Conservation (phyloP, 257 asterid species). For the Cordia subcordata region DNA sequence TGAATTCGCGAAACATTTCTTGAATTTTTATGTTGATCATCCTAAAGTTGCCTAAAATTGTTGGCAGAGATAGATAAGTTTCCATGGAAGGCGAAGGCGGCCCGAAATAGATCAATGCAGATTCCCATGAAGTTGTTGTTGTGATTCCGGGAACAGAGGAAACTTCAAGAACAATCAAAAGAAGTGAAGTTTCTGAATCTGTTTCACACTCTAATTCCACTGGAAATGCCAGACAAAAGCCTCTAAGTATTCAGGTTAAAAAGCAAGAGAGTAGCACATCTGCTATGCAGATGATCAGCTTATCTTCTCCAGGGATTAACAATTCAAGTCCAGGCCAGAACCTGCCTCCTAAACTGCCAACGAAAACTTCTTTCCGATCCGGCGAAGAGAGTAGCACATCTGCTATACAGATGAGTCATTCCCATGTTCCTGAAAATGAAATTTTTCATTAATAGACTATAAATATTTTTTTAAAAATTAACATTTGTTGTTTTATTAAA, state of each 20-base stretch:
- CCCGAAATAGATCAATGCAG: constrained; percentile 20
- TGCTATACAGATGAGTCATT: too few species aligned
- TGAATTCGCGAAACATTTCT: too few species aligned
- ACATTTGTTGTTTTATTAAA: too few species aligned
- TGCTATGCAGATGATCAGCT: constrained; percentile 8
- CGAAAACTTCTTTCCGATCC: constrained; percentile 14
- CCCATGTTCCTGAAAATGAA: constrained; percentile 35
- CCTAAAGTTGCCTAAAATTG: too few species aligned
- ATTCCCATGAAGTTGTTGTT: constrained; percentile 40
- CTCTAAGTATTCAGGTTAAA: constrained; percentile 15
- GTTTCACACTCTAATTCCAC: neutral
- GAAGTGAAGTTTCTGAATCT: constrained; percentile 4
- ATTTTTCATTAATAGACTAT: too few species aligned
- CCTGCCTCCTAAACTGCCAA: constrained; percentile 30
- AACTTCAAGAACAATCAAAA: constrained; percentile 2
- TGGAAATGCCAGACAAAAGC: neutral
- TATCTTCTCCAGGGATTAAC: constrained; percentile 26
- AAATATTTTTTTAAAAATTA: too few species aligned
- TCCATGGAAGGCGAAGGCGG: constrained; percentile 24
- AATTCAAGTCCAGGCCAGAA: constrained; percentile 8
- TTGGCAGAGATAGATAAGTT: too few species aligned
- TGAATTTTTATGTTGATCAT: too few species aligned
- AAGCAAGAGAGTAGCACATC: neutral
- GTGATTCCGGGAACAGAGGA: constrained; percentile 34
- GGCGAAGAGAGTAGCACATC: constrained; percentile 29